Conservation (phyloP, 2,329 filamentous ascomycete species). For the Epichloe sibirici region DNA sequence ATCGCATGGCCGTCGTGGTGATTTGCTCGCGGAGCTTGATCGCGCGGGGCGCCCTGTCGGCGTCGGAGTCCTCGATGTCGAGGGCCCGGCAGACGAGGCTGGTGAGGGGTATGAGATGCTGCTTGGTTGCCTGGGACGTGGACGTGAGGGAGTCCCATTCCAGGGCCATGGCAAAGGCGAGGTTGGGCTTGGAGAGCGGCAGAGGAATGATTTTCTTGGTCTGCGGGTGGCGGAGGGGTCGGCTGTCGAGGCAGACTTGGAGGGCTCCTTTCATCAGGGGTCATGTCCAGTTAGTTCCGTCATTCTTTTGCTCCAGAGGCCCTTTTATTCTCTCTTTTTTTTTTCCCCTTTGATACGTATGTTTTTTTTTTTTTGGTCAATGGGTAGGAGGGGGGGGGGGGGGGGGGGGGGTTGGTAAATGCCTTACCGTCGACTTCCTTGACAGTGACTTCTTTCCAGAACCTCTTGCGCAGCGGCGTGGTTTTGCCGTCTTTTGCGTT, state of each 20-base stretch:
- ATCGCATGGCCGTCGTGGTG: conserved; percentile 60
- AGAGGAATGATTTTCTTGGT: conserved; percentile 61
- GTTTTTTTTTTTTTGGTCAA: background rate
- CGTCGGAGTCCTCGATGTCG: conserved; percentile 64
- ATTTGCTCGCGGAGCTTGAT: conserved; percentile 52
- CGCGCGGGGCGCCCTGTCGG: conserved; percentile 11
- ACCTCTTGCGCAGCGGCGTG: conserved; percentile 52
- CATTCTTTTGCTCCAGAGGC: background rate
- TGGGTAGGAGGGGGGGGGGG: background rate
- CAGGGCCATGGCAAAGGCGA: conserved; percentile 74
- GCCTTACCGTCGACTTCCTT: conserved; percentile 49
- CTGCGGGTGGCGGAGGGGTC: conserved; percentile 66
- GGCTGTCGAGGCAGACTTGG: conserved; percentile 61
- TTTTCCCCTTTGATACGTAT: background rate
- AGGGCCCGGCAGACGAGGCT: conserved; percentile 72
- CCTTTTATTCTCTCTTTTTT: background rate
- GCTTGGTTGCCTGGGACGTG: conserved; percentile 70
- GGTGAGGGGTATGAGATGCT: conserved; percentile 83
- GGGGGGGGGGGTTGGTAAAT: too few species aligned
- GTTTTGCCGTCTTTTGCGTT: conserved; percentile 23
- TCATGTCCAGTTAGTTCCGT: background rate
- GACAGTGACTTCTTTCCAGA: conserved; percentile 79
- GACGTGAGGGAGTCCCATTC: conserved; percentile 87
- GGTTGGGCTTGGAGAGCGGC: conserved; percentile 62
- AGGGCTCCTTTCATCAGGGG: conserved; percentile 24